A percentile compares a stretch with the other conserved stretches of the same genome.
Evolutionary conservation across 352 stramenopile species (phyloP).

Genomic region (Pythium oligandrum): DNA sequence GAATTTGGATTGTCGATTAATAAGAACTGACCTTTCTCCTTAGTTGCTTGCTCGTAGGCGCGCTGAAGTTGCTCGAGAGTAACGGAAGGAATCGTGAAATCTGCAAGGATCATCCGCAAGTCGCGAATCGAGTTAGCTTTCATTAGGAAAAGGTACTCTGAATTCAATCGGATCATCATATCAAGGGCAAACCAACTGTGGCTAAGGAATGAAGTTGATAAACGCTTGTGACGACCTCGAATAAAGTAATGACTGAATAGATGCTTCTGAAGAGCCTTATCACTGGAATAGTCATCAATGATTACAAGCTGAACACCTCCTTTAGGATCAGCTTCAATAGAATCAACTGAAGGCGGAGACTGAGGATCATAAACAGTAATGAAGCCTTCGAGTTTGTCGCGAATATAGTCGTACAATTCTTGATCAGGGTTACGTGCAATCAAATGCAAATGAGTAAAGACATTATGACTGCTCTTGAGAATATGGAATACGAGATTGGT

Average conservation of each 20-base stretch:
- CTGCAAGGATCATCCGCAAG: conserved; percentile 22
- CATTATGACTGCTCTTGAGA: too few relatives aligned
- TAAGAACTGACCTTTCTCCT: too few relatives aligned
- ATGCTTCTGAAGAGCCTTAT: conserved; percentile 26
- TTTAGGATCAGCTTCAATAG: conserved; percentile 11
- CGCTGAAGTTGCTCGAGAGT: too few relatives aligned
- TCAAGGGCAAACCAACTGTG: conserved; percentile 28
- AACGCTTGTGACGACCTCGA: conserved; percentile 18
- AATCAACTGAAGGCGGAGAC: conserved; percentile 21
- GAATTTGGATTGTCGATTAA: too few relatives aligned
- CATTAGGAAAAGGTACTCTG: conserved; percentile 19
- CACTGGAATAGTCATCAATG: conserved; percentile 27
- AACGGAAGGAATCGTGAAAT: conserved; percentile 19
- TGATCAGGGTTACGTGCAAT: too few relatives aligned
- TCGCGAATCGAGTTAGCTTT: conserved; percentile 29
- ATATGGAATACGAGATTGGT: too few relatives aligned
- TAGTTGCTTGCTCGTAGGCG: too few relatives aligned
- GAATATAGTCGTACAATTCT: too few relatives aligned
- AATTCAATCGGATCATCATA: conserved; percentile 32
- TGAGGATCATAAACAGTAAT: conserved; percentile 21
- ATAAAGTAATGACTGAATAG: conserved; percentile 28
- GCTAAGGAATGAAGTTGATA: conserved; percentile 23
- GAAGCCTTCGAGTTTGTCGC: conserved; percentile 24
- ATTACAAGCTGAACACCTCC: conserved; percentile 20
- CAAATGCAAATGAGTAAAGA: too few relatives aligned